Evolutionary conservation across 352 stramenopile species (phyloP).

Genomic region (Thalassiosira livingstoniorum): DNA sequence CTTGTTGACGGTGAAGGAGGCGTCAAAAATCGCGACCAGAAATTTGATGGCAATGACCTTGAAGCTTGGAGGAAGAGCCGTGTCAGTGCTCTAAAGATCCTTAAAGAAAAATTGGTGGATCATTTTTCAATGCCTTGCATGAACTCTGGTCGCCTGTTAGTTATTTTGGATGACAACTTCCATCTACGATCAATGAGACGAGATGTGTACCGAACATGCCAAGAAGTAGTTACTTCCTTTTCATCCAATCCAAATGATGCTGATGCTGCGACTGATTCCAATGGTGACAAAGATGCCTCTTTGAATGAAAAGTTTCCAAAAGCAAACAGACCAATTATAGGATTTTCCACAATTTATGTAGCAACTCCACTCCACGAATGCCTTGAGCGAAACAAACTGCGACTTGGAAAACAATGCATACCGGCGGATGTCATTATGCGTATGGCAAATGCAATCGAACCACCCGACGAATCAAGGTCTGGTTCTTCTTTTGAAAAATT

Average conservation of each 20-base stretch:
- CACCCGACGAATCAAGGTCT: constrained; percentile 57
- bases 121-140: constrained; percentile 51
- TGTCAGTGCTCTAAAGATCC: constrained; percentile 46
- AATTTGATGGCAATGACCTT: constrained; percentile 42
- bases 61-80: constrained; percentile 74
- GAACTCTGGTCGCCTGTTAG: constrained; percentile 23
- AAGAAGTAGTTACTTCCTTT: constrained; percentile 37
- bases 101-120: constrained; percentile 54
- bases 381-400: constrained; percentile 64
- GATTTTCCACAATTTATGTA: constrained; percentile 47
- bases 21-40: background rate
- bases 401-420: constrained; percentile 51
- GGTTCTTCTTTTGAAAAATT: constrained; percentile 52
- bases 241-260: too few relatives aligned
- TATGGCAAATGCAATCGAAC: constrained; percentile 70
- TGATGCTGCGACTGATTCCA: too few relatives aligned
- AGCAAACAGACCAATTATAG: constrained; percentile 38
- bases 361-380: constrained; percentile 61
- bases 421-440: constrained; percentile 63
- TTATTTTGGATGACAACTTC: constrained; percentile 84
- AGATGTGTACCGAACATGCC: constrained; percentile 69
- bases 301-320: too few relatives aligned
- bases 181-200: constrained; percentile 82
- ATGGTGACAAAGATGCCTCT: too few relatives aligned
- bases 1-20: too few relatives aligned